A percentile compares a stretch with the other conserved stretches of the same genome.
Evolutionary conservation across 306 rosid species (phyloP).

Genomic region (Oemleria cerasiformis): DNA sequence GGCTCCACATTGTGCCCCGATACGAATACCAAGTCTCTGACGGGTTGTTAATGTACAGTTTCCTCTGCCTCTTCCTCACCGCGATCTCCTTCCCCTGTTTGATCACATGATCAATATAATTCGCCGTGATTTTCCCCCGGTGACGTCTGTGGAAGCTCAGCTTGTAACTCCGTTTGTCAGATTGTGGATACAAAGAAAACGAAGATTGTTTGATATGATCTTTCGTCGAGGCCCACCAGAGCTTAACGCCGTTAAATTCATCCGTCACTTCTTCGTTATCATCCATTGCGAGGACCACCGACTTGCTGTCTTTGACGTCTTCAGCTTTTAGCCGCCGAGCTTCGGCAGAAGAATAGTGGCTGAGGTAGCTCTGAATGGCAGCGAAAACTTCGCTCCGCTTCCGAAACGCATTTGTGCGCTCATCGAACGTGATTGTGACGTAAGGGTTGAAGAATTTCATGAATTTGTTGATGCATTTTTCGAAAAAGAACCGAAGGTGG

Average conservation of each 20-base stretch:
- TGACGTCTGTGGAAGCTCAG: conserved; percentile 55
- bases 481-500: conserved; percentile 40
- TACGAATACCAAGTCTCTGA: conserved; percentile 9
- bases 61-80: conserved; percentile 55
- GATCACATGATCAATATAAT: conserved; percentile 46
- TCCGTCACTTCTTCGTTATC: conserved; percentile 80
- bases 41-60: conserved; percentile 62
- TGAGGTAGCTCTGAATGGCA: conserved; percentile 69
- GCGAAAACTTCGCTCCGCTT: conserved; percentile 68
- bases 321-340: conserved; percentile 77
- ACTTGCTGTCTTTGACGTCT: conserved; percentile 48
- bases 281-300: conserved; percentile 81
- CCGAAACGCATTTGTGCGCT: conserved; percentile 67
- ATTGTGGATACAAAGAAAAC: conserved; percentile 23
- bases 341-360: conserved; percentile 51
- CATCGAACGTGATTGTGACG: conserved; percentile 73
- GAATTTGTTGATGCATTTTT: conserved; percentile 55
- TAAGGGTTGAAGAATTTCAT: conserved; percentile 59
- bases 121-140: conserved; percentile 34
- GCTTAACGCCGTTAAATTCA: conserved; percentile 51
- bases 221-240: conserved; percentile 85
- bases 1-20: conserved; percentile 46
- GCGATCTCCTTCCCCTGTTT: conserved; percentile 55
- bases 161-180: conserved; percentile 46
- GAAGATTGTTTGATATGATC: conserved; percentile 31